These are phyloP conservation scores for Stipa capillata DNA, from an alignment of 176 grass and related monocot genomes.

Conservation along the genomic window DNA sequence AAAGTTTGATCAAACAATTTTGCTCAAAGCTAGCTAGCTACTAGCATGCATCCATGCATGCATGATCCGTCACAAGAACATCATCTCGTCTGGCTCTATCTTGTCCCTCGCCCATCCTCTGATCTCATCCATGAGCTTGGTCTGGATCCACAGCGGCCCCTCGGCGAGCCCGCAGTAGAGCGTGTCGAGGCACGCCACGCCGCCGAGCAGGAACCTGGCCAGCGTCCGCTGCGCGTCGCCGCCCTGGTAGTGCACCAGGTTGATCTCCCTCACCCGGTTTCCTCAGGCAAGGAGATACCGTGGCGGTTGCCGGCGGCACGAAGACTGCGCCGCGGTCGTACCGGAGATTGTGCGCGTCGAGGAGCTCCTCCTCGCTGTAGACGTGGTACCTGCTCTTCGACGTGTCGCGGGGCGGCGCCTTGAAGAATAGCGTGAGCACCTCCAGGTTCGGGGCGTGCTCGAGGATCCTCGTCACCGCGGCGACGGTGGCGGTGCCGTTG, in stretches of 20 bases:
- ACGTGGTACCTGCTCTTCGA: fast-evolving
- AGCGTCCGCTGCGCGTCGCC: background rate
- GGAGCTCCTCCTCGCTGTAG: background rate
- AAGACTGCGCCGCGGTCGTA: background rate
- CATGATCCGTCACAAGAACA: background rate
- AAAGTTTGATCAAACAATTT: too few relatives aligned
- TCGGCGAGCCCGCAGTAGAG: background rate
- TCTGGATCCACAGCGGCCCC: background rate
- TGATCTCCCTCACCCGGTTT: background rate
- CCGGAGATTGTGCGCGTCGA: background rate
- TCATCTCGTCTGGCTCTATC: background rate
- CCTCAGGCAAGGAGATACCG: background rate
- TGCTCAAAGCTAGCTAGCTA: too few relatives aligned
- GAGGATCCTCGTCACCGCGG: background rate
- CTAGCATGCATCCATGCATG: too few relatives aligned
- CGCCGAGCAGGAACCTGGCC: slow-evolving; percentile 10
- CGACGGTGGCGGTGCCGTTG: background rate
- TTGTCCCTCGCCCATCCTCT: background rate
- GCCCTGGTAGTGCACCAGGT: slow-evolving; percentile 8
- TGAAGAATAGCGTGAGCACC: background rate
- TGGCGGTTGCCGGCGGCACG: background rate
- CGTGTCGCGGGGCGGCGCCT: background rate
- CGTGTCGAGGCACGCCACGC: background rate
- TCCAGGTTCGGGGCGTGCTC: background rate
- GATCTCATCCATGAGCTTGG: background rate